Conservation (phyloP, 192 early-diverging fungal species). For the Helicostylum pulchrum region DNA sequence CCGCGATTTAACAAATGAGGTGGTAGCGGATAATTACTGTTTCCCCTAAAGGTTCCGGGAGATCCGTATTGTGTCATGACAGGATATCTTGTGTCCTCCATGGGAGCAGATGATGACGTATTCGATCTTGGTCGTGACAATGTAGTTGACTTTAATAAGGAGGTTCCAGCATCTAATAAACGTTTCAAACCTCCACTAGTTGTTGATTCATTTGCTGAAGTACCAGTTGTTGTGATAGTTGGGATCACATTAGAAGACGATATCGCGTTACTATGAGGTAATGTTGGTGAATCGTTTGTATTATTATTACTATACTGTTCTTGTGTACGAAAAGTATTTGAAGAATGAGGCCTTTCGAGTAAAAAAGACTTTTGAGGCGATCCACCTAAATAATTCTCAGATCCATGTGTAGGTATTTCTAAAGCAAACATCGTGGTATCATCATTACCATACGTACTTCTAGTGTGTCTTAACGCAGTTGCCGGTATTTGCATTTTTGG, state of each 20-base stretch:
- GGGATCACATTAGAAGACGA: neutral
- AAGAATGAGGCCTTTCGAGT: neutral
- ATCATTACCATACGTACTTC: slow-evolving; percentile 29
- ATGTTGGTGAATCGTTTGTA: neutral
- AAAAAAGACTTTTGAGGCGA: neutral
- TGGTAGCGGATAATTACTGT: neutral
- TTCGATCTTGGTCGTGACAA: slow-evolving; percentile 22
- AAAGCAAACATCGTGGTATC: slow-evolving; percentile 29
- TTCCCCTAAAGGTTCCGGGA: neutral
- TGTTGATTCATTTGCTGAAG: neutral
- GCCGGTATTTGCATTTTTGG: slow-evolving; percentile 38
- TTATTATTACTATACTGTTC: neutral
- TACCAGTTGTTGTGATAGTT: neutral
- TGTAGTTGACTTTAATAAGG: slow-evolving; percentile 22
- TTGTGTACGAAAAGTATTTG: neutral
- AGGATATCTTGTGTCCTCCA: slow-evolving; percentile 5
- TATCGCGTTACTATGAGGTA: neutral
- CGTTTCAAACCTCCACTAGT: slow-evolving; percentile 21
- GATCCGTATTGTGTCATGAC: slow-evolving; percentile 1
- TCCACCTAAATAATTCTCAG: neutral
- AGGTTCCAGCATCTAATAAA: slow-evolving; percentile 31
- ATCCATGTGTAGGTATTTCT: slow-evolving; percentile 17
- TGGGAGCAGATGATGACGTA: slow-evolving; percentile 20
- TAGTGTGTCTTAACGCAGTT: slow-evolving; percentile 29
- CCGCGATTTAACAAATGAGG: slow-evolving; percentile 18